Conservation (phyloP, 2,329 filamentous ascomycete genomes). For the Xylariaceae sp. region DNA sequence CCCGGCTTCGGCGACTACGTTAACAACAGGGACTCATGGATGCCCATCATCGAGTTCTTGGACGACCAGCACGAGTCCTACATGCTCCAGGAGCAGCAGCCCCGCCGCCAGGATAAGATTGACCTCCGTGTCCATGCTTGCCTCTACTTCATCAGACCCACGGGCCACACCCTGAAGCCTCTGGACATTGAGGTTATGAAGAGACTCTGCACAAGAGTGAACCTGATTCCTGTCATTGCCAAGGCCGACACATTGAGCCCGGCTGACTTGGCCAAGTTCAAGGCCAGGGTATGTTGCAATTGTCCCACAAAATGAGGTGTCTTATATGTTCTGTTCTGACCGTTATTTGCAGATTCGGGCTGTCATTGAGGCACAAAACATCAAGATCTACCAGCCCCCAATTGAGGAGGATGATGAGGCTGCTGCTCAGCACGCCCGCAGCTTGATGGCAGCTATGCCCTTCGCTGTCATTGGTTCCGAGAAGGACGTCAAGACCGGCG, state of each 20-base stretch:
- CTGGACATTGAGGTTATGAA: constrained; percentile 99
- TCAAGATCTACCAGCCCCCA: constrained; percentile 98
- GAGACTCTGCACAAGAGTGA: constrained; percentile 94
- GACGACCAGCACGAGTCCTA: constrained; percentile 99
- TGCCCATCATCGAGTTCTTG: constrained; percentile 99
- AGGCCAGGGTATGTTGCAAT: constrained; percentile 68
- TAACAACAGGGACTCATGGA: constrained; percentile 99
- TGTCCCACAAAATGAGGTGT: background rate
- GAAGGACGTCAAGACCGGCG: constrained; percentile 96
- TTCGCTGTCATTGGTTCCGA: constrained; percentile 98
- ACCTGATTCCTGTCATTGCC: constrained; percentile 95
- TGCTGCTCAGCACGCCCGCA: constrained; percentile 88
- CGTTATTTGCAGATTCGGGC: constrained; percentile 65
- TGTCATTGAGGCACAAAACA: constrained; percentile 96
- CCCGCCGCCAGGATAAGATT: constrained; percentile 96
- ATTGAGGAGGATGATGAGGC: constrained; percentile 98
- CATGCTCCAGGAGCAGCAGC: constrained; percentile 99
- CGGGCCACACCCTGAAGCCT: constrained; percentile 96
- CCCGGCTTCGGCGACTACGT: constrained; percentile 99
- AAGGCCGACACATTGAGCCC: constrained; percentile 98
- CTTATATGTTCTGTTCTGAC: constrained; percentile 6
- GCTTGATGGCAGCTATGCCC: constrained; percentile 93
- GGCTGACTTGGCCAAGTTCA: constrained; percentile 85
- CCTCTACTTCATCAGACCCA: constrained; percentile 98
- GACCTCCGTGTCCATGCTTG: constrained; percentile 98